phyloP scores from a whole-genome alignment of 169 alveolate genomes.

The Toxoplasma gondii region DNA sequence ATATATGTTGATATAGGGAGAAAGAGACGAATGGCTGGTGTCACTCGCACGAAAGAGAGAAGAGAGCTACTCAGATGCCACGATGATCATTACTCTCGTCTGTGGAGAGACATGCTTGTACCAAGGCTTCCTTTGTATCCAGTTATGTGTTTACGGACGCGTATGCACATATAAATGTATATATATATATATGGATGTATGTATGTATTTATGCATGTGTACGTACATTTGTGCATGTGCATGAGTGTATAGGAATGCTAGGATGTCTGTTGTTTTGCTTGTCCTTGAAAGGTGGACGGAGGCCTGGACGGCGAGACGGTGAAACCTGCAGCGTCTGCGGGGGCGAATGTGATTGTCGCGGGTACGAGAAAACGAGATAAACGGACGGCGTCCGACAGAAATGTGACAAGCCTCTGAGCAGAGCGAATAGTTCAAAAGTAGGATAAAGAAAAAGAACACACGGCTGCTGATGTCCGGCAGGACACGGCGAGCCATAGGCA shows the following conservation, averaged over 20 bases:
- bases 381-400: not conserved
- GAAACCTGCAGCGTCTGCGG: constrained; percentile 82
- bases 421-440: not conserved
- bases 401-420: not conserved
- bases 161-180: not conserved
- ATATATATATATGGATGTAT: not conserved
- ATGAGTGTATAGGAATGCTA: not conserved
- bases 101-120: too few species aligned
- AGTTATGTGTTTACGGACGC: too few species aligned
- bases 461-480: too few species aligned
- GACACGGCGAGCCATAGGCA: too few species aligned
- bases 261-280: constrained; percentile 52
- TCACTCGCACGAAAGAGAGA: not conserved
- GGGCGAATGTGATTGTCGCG: constrained; percentile 89
- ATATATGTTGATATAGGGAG: not conserved
- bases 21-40: not conserved
- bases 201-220: not conserved
- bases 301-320: constrained; percentile 84
- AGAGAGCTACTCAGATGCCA: too few species aligned
- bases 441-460: not conserved
- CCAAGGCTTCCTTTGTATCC: too few species aligned
- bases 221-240: not conserved
- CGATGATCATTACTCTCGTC: too few species aligned
- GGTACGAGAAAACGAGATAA: constrained; percentile 1
- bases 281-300: constrained; percentile 86